Base-by-base conservation (phyloP, 2,329 filamentous ascomycete species). In the Eutypa lata region DNA sequence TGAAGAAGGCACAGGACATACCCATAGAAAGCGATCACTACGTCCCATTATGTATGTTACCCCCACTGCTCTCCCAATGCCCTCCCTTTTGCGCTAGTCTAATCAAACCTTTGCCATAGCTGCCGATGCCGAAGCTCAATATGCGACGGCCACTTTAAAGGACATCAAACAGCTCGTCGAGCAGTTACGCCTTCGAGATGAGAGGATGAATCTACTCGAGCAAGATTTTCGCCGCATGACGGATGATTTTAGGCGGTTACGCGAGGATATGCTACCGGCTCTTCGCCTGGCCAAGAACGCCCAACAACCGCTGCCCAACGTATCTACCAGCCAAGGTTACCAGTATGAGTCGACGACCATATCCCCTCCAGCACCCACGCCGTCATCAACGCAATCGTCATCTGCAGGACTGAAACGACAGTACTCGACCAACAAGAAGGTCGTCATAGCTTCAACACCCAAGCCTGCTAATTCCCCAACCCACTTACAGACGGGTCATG, bases 1-100 rank as follows among this genome's bases (percentile, higher is more conserved):
- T 94, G 66, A 99, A 99, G 76, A 88, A 93, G 70, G 91, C 91
- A 59, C 92, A 97, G 67, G 91, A 96, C 64, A 84, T 97, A 55
- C 88, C 90, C 16, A 83, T 97, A 63, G 93, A 97, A 67, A 87
- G 88, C 56, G 93, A 97, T 65, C 90, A 97, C 71, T 99, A 97
- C 69, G 82, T 97, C 49, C 94, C 94, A 37, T 78, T 94, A 48
- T 94, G 92, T 96, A 86, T 64, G 89, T 77, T 16, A 42, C 49
- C 40, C 48, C 58, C 46, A 44, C 38, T 38, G n/a, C n/a, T 49
- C 24, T 28, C 48, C 24, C 21, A n/a, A 13, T 18, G 16, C 43
- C 19, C 18, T 18, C 33, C 5, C 33, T 52, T 18, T 19, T 50
- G 48, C 33, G 33, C 28, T 40, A 21, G 42, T 53, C 57, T 50